Base-by-base conservation (phyloP, 192 early-diverging fungal species). In the Entomortierella beljakovae region DNA sequence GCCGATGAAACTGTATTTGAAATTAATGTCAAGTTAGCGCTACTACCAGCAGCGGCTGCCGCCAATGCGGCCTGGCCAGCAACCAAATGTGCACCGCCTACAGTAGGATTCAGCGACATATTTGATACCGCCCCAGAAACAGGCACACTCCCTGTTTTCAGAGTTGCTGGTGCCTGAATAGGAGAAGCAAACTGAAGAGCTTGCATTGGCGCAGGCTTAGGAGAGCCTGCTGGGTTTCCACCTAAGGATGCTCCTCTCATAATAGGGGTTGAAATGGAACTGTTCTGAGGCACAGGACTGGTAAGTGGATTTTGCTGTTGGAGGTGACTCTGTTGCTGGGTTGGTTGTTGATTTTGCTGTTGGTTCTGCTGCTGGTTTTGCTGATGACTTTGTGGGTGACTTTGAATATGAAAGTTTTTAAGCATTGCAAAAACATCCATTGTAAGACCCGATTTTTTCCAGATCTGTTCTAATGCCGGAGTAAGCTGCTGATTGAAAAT, bases 181-280 rank as follows among this genome's bases (percentile, higher is more conserved):
- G 73, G 73, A 15, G 73, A 77, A 13, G 65, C 51, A 25, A 77
- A 77, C 49, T 68, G 73, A 3, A 60, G 65, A 31, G 61, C 37
- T n/a, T 72, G 70, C 55, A 72, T 40, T 32, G 61, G 32, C 11
- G 51, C 66, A 48, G 65, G 66, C 23, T 63, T 68, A 33, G 73
- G 73, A 9, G 73, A 77, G 9, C 64, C 71, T 46, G 38, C 32
- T 5, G 40, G 49, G 26, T 57, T 59, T 28, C 49, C 64, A 7
- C 49, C 31, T n/a, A 76, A 33, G 2, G 73, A 68, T 3, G 73
- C 73, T 23, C 65, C 60, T 42, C 73, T 57, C 60, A 77, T 66
- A 9, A 77, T 54, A 9, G 73, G 73, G 0, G 73, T 77, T 1
- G 60, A 60, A 25, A 77, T 57, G 16, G 55, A 18, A 2, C 73